Base-by-base conservation (phyloP, 2,329 filamentous ascomycete species). In the Clonostachys sp. region DNA sequence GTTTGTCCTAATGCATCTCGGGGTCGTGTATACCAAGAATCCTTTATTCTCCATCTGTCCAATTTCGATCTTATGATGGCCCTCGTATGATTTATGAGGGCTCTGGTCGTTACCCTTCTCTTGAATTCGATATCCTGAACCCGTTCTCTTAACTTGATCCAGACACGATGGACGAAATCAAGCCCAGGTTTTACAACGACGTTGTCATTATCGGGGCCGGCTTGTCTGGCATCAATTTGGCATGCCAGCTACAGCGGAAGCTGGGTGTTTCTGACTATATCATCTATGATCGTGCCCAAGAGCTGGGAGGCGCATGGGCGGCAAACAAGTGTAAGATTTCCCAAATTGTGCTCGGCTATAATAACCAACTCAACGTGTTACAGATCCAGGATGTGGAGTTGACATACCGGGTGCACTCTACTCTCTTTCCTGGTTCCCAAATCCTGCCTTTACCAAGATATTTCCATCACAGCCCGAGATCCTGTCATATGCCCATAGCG, bases 171-270 rank as follows among this genome's bases (percentile, higher is more conserved):
- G 24, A 24, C 24, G 24, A 24, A 24, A 24, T 24, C 5, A 24
- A 24, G 24, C 24, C 24, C 24, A 24, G 24, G 7, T 24, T 24
- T 24, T 24, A 24, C 5, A 24, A 24, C 5, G 24, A 24, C 24
- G 24, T 24, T 8, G 41, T 42, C 17, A 42, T 42, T 18, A 42
- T 42, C 12, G 41, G 41, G 16, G 41, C 41, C 13, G 41, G 41
- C 17, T 12, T 42, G 66, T 42, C 41, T 24, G 41, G 41, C 13
- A 42, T 42, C 41, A 42, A 42, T 24, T 18, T 42, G 41, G 41
- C 41, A 18, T 42, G 41, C 17, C 41, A 42, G 30, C 17, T 42
- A 20, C 41, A 42, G 41, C 41, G 41, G 13, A 16, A 42, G 17
- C 41, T 42, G 13, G 41, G 41, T 12, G 41, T 42, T 14, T 24